phyloP scores from a whole-genome alignment of 305 asterid genomes.

The Solanum hybrid region DNA sequence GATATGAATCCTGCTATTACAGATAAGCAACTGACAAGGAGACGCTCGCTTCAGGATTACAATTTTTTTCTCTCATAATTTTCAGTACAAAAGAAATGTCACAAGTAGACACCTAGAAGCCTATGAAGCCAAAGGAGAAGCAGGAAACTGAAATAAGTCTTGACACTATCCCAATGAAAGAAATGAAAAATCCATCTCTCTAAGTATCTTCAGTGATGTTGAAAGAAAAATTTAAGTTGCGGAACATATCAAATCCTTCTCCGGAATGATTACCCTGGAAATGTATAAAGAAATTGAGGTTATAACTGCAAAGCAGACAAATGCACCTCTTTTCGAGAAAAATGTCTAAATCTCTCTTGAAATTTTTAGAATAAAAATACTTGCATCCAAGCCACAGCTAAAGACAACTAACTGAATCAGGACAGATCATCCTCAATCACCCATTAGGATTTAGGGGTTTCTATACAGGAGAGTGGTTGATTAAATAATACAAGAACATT shows the following conservation, averaged over 20 bases:
- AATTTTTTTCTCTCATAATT: background rate
- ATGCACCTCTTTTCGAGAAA: background rate
- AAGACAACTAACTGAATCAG: background rate
- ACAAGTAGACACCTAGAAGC: background rate
- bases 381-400: background rate
- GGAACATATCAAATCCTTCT: background rate
- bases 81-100: background rate
- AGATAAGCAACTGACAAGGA: background rate
- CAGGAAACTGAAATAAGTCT: background rate
- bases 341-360: background rate
- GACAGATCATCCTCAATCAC: background rate
- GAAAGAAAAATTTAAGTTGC: background rate
- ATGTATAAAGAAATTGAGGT: background rate
- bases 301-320: background rate
- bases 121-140: background rate
- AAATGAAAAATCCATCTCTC: background rate
- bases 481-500: background rate
- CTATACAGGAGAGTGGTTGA: background rate
- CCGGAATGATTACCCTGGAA: background rate
- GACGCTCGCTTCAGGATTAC: background rate
- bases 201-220: background rate
- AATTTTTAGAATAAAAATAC: background rate
- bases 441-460: background rate
- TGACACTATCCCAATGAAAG: background rate
- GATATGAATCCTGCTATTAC: background rate